These are phyloP conservation scores for Kurtzmaniella quercitrusa DNA, from an alignment of 1,139 yeast species.

Conservation along the genomic window DNA sequence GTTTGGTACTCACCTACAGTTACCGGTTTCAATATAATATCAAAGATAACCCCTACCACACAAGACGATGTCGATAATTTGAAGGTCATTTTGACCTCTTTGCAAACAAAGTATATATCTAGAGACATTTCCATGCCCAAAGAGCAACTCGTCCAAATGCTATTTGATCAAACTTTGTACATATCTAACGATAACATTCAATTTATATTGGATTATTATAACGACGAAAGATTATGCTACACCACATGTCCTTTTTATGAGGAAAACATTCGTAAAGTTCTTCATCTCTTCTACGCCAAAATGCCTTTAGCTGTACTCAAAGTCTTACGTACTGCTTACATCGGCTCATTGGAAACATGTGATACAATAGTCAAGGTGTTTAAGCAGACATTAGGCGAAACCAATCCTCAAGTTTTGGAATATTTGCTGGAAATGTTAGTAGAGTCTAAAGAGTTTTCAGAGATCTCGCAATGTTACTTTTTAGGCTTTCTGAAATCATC, in stretches of 20 bases:
- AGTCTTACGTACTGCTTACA: constrained; percentile 14
- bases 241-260: constrained; percentile 50
- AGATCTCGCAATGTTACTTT: background rate
- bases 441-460: background rate
- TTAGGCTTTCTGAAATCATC: background rate
- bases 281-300: constrained; percentile 41
- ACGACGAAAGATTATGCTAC: constrained; percentile 45
- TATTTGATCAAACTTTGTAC: constrained; percentile 32
- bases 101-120: constrained; percentile 13
- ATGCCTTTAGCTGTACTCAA: constrained; percentile 4
- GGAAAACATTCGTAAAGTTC: constrained; percentile 39
- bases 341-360: constrained; percentile 2
- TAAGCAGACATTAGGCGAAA: constrained; percentile 21
- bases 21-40: constrained; percentile 38
- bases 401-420: constrained; percentile 29
- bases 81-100: constrained; percentile 33
- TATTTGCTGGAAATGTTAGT: constrained; percentile 26
- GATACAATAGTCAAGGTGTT: constrained; percentile 30
- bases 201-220: constrained; percentile 44
- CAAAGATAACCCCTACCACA: constrained; percentile 1
- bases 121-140: constrained; percentile 20
- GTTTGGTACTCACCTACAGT: constrained; percentile 44
- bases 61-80: constrained; percentile 8
- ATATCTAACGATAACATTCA: constrained; percentile 33
- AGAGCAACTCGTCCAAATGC: constrained; percentile 40